Conservation (phyloP, 2,329 filamentous ascomycete species). For the Diaporthe nobilis region DNA sequence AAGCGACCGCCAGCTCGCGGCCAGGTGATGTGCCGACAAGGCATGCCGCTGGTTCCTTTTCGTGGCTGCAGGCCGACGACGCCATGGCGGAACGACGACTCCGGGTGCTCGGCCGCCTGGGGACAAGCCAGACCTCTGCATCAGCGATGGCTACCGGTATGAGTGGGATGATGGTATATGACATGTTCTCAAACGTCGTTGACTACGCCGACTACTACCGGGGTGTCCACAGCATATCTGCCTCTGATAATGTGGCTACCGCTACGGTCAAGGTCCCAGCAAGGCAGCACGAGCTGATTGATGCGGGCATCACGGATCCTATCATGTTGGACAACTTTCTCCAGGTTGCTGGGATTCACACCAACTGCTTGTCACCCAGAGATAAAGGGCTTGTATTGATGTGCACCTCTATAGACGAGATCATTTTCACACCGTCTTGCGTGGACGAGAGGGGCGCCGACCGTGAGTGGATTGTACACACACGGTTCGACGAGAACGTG, state of each 20-base stretch:
- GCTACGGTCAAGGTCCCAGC: constrained; percentile 39
- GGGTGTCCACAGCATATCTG: constrained; percentile 38
- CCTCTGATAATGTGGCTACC: constrained; percentile 37
- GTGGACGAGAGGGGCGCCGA: neutral
- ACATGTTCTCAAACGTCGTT: constrained; percentile 37
- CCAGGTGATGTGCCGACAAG: neutral
- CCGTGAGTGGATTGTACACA: constrained; percentile 36
- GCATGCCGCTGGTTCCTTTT: constrained; percentile 17
- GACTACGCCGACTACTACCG: constrained; percentile 42
- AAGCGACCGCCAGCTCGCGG: neutral
- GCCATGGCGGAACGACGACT: constrained; percentile 6
- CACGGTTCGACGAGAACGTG: constrained; percentile 27
- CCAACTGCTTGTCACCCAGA: constrained; percentile 50
- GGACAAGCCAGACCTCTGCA: neutral
- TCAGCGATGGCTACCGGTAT: constrained; percentile 46
- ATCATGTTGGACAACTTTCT: constrained; percentile 50
- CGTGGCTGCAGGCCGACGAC: neutral
- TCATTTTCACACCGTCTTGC: constrained; percentile 40
- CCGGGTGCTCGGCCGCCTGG: constrained; percentile 13
- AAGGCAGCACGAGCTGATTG: neutral
- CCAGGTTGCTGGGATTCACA: constrained; percentile 54
- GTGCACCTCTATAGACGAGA: constrained; percentile 44
- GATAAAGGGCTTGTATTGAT: constrained; percentile 45
- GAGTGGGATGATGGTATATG: constrained; percentile 57
- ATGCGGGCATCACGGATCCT: constrained; percentile 36